phyloP scores from a whole-genome alignment of 805 yeast genomes.

The Candida bentonensis region DNA sequence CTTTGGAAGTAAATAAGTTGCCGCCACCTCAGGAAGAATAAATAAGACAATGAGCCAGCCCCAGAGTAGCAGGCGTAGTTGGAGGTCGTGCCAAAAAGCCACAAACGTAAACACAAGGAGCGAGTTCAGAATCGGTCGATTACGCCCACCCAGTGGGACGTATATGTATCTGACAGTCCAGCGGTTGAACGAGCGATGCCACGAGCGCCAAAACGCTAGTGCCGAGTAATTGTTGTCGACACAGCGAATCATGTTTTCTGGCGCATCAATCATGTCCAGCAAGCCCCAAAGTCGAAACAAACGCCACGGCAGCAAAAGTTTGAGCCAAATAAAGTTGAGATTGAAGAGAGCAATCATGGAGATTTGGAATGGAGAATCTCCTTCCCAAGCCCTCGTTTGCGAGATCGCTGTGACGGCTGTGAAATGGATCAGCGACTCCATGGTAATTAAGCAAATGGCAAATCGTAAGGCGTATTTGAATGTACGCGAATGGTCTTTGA shows the following conservation, averaged over 20 bases:
- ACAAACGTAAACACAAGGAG: conserved; percentile 86
- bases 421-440: conserved; percentile 82
- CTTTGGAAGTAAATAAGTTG: conserved; percentile 30
- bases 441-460: conserved; percentile 56
- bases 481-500: conserved; percentile 34
- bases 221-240: conserved; percentile 91
- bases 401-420: conserved; percentile 91
- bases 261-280: conserved; percentile 87
- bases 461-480: conserved; percentile 54
- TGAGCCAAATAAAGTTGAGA: conserved; percentile 84
- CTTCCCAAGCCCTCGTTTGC: conserved; percentile 77
- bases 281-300: conserved; percentile 86
- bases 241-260: conserved; percentile 95
- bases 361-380: conserved; percentile 80
- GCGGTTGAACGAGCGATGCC: conserved; percentile 90
- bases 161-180: conserved; percentile 86
- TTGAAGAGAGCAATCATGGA: conserved; percentile 91
- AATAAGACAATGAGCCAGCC: conserved; percentile 90
- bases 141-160: conserved; percentile 80
- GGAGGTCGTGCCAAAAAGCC: conserved; percentile 97
- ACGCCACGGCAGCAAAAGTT: conserved; percentile 90
- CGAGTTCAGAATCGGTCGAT: conserved; percentile 57
- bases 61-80: conserved; percentile 76
- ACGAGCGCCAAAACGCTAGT: conserved; percentile 93
- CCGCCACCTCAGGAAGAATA: conserved; percentile 69